Conservation (phyloP, 768 basidiomycete species). For the Suillus tomentosus region DNA sequence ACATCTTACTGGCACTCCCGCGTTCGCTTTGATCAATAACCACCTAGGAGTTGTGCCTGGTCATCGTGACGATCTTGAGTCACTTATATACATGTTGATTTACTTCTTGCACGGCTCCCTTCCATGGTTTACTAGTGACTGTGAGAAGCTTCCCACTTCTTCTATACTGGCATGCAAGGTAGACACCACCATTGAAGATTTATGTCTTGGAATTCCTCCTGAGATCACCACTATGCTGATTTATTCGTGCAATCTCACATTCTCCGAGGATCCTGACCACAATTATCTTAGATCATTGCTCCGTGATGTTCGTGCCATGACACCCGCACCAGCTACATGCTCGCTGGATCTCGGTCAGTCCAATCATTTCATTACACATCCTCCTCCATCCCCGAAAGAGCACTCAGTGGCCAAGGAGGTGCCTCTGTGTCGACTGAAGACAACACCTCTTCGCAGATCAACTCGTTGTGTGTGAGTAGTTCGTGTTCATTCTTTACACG, state of each 20-base stretch:
- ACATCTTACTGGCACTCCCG: slow-evolving; percentile 8
- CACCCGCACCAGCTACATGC: not conserved
- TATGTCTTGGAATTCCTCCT: not conserved
- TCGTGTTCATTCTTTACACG: too few species aligned
- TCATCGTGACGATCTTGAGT: slow-evolving; percentile 7
- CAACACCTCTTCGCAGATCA: too few species aligned
- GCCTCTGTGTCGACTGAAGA: too few species aligned
- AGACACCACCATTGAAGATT: not conserved
- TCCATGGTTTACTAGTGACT: slow-evolving; percentile 51
- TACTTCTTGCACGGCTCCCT: slow-evolving; percentile 60
- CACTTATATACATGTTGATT: slow-evolving; percentile 2
- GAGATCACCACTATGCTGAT: not conserved
- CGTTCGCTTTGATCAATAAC: not conserved
- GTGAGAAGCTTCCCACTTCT: not conserved
- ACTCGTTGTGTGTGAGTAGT: too few species aligned
- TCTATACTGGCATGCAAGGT: not conserved
- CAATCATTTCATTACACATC: not conserved
- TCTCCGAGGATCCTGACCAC: not conserved
- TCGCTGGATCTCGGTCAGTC: not conserved
- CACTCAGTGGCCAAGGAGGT: too few species aligned
- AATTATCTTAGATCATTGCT: not conserved
- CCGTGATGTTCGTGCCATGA: not conserved
- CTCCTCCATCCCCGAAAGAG: too few species aligned
- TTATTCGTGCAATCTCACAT: not conserved
- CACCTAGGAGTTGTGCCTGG: slow-evolving; percentile 5